Conservation (phyloP, 1,284 basidiomycete species). For the Cryptococcus sp. region DNA sequence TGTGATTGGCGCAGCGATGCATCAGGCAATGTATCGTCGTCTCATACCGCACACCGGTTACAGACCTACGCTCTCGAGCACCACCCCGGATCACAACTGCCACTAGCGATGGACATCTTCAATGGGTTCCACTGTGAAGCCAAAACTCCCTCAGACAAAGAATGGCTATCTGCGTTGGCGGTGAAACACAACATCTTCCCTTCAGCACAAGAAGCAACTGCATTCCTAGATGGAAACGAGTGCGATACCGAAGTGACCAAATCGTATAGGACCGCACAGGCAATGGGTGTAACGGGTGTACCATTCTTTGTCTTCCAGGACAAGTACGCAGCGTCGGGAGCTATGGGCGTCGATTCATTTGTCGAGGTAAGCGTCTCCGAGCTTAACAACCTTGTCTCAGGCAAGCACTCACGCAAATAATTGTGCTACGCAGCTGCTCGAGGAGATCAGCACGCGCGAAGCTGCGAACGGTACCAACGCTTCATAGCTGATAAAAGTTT, state of each 20-base stretch:
- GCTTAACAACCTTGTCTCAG: neutral
- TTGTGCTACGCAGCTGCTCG: slow-evolving; percentile 19
- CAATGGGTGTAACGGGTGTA: slow-evolving; percentile 54
- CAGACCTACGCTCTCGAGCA: slow-evolving; percentile 36
- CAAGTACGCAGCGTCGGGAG: slow-evolving; percentile 52
- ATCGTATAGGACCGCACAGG: slow-evolving; percentile 39
- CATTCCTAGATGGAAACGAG: slow-evolving; percentile 40
- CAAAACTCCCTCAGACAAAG: slow-evolving; percentile 43
- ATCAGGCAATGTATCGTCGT: slow-evolving; percentile 45
- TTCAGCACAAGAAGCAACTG: slow-evolving; percentile 28
- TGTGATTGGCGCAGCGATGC: slow-evolving; percentile 25
- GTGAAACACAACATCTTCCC: slow-evolving; percentile 50
- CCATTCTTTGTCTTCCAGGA: slow-evolving; percentile 55
- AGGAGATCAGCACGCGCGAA: slow-evolving; percentile 25
- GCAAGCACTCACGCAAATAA: neutral
- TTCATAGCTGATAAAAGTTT: neutral
- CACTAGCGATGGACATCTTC: slow-evolving; percentile 41
- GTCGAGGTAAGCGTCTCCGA: slow-evolving; percentile 45
- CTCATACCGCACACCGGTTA: slow-evolving; percentile 53
- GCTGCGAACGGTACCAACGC: neutral
- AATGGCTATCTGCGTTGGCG: slow-evolving; percentile 45
- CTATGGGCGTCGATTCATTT: slow-evolving; percentile 56
- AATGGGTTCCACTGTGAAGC: slow-evolving; percentile 51
- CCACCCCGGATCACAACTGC: slow-evolving; percentile 45
- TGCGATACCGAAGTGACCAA: slow-evolving; percentile 44